Conservation (phyloP, 192 early-diverging fungal genomes). For the Gonapodya prolifera region DNA sequence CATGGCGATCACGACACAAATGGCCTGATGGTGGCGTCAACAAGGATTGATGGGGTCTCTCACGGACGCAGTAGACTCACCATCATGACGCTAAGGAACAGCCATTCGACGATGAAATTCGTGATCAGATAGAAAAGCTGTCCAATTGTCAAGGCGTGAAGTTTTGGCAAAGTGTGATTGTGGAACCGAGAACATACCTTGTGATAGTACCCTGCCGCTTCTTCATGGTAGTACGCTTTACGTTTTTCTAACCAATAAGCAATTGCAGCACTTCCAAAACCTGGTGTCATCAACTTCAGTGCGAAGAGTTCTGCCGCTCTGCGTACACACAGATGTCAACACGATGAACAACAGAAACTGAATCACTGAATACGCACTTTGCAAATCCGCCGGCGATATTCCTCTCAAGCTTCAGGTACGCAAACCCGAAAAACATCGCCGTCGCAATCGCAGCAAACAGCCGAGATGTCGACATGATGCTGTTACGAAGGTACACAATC, state of each 20-base stretch:
- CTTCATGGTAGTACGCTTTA: conserved; percentile 1
- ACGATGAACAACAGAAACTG: neutral
- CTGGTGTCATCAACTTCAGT: neutral
- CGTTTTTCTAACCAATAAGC: neutral
- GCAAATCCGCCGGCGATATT: neutral
- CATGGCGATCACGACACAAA: neutral
- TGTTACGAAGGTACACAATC: neutral
- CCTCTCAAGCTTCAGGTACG: conserved; percentile 4
- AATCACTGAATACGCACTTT: too few relatives aligned
- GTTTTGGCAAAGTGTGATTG: too few relatives aligned
- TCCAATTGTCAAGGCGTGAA: too few relatives aligned
- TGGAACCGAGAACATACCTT: too few relatives aligned
- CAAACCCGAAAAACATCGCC: conserved; percentile 7
- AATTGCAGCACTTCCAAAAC: neutral
- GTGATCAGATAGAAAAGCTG: neutral
- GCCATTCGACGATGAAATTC: neutral
- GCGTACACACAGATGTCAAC: neutral
- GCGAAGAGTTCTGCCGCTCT: neutral
- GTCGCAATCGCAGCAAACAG: conserved; percentile 1
- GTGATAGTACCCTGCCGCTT: neutral
- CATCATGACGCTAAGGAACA: neutral
- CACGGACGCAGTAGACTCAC: too few relatives aligned
- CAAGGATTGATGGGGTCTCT: too few relatives aligned
- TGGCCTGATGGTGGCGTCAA: too few relatives aligned
- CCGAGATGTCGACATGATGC: conserved; percentile 4